Evolutionary conservation across 805 yeast genomes (phyloP), one percentile per base, ranked within the genome.

Genomic region (Kluyveromyces starmeri): DNA sequence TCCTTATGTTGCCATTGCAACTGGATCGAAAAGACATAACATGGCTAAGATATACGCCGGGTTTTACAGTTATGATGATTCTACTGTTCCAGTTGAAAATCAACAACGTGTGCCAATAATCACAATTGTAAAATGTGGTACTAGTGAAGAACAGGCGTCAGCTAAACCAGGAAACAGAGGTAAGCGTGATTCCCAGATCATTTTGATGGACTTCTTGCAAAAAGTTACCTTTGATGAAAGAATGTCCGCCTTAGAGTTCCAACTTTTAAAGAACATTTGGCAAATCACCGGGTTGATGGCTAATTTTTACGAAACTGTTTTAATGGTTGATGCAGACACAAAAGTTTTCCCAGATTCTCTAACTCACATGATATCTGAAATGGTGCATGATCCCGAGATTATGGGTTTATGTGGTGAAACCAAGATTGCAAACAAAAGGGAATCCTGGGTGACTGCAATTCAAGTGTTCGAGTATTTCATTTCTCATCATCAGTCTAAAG

Each of bases 31-130:
- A 62, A 79, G 98, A 55, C 98, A 92, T 54, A 92, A 92, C 56
- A 86, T 88, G 95, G 96, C 98, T 19, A 89, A 88, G 59, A 86
- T 89, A 2, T 89, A 85, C 52, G 78, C 95, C 9, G 98, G 98
- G 0, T 92, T 83, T 55, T 92, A 92, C 64, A 78, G 78, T 46
- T 92, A 88, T 53, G 77, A 83, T 48, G 82, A 82, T 44, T 51
- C 61, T 3, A 82, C 89, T 1, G 76, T 86, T 28, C 83, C 89
- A 2, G 61, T 64, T 1, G 88, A 82, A 41, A 81, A 81, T 47
- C 97, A 89, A 60, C 88, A 83, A 54, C 70, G 85, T 43, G 83
- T 83, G 16, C 96, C 96, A 1, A 66, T 86, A 44, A 53, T 88
- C 15, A 64, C 78, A 20, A 66, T 88, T 47, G 94, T 83, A 20